These are phyloP conservation scores for Talaromyces sp. DNA, from an alignment of 2,329 filamentous ascomycete species.

Conservation along the genomic window DNA sequence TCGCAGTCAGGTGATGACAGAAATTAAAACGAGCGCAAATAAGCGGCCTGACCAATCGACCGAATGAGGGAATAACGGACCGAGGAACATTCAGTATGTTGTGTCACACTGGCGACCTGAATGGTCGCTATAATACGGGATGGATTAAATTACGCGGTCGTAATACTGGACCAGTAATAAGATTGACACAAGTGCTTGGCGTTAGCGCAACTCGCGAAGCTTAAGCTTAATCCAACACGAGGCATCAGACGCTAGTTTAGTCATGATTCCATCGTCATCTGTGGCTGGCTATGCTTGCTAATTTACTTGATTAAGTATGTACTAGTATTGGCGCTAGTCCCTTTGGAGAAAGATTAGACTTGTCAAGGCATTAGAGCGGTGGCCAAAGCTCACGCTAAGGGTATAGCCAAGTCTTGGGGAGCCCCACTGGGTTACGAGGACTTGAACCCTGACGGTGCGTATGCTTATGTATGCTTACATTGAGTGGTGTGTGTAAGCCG, in stretches of 20 bases:
- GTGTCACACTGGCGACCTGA: not conserved
- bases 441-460: not conserved
- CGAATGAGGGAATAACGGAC: not conserved
- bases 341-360: not conserved
- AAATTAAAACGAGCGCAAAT: not conserved
- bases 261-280: not conserved
- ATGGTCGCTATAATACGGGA: not conserved
- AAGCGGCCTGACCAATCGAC: conserved; percentile 2
- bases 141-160: not conserved
- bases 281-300: conserved; percentile 1
- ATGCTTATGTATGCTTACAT: not conserved
- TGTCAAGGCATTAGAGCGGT: not conserved
- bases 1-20: not conserved
- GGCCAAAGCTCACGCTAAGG: conserved; percentile 13
- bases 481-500: too few species aligned
- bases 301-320: not conserved
- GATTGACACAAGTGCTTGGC: conserved; percentile 16
- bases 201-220: conserved; percentile 28
- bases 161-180: conserved; percentile 1
- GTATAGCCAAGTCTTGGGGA: not conserved
- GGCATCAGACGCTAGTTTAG: conserved; percentile 25
- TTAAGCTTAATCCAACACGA: conserved; percentile 47
- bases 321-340: not conserved
- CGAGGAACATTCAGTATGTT: not conserved
- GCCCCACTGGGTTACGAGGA: not conserved